Conservation (phyloP, 2,329 filamentous ascomycete species). For the Thielaviopsis populi region DNA sequence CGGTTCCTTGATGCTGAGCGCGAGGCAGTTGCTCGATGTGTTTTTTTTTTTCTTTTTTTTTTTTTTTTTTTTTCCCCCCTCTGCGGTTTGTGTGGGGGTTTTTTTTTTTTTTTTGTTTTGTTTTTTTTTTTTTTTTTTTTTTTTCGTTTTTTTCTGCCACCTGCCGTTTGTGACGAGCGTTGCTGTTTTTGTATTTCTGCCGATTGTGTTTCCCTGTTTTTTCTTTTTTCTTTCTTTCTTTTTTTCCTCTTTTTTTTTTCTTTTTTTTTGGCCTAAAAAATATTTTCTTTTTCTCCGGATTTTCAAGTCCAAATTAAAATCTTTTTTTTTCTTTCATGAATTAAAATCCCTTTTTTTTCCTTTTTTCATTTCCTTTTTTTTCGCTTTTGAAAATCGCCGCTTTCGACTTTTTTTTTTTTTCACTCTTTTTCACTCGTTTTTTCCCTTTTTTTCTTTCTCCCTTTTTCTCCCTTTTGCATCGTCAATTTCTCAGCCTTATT, state of each 20-base stretch:
- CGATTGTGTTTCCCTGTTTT: not conserved
- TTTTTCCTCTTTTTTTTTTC: not conserved
- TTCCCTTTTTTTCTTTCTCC: not conserved
- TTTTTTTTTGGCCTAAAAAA: not conserved
- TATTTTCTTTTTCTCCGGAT: not conserved
- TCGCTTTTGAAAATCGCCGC: not conserved
- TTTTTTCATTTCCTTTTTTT: not conserved
- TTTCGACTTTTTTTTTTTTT: not conserved
- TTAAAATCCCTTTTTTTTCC: not conserved
- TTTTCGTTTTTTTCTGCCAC: not conserved
- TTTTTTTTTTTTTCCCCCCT: not conserved
- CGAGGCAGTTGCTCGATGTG: not conserved
- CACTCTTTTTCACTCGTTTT: not conserved
- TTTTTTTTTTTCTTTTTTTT: no score
- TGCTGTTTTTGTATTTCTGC: not conserved
- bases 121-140: not conserved
- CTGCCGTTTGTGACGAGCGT: not conserved
- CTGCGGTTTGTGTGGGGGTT: not conserved
- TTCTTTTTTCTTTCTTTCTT: not conserved
- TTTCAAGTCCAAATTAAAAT: constrained; percentile 1
- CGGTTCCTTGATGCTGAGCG: no score
- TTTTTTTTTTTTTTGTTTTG: not conserved
- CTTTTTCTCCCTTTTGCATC: constrained; percentile 2
- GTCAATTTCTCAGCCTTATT: not conserved
- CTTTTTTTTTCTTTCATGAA: not conserved